Conservation (phyloP, 768 basidiomycete species). For the Lentinus brumalis region DNA sequence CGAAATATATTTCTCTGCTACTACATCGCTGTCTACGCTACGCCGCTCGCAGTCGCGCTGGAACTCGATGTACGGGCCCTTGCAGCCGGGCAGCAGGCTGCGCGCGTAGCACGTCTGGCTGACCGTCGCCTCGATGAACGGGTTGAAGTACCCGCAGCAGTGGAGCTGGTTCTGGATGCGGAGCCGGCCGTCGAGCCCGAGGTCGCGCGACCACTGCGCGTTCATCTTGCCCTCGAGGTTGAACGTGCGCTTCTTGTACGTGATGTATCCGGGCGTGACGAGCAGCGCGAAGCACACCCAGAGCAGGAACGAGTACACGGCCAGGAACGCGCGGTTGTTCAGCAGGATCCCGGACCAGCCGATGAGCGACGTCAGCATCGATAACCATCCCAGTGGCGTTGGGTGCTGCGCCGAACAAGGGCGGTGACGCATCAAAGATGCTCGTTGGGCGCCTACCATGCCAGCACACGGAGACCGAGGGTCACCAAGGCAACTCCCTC, state of each 20-base stretch:
- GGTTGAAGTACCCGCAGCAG: constrained; percentile 84
- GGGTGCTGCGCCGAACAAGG: no score
- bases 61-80: constrained; percentile 59
- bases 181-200: constrained; percentile 62
- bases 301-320: constrained; percentile 67
- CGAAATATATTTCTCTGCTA: no score
- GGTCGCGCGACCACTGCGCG: constrained; percentile 67
- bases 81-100: constrained; percentile 73
- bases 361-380: constrained; percentile 58
- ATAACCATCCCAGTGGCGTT: no score
- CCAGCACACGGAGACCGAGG: no score
- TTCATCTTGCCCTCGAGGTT: constrained; percentile 85
- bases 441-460: no score
- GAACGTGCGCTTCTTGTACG: constrained; percentile 74
- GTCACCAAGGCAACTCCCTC: no score
- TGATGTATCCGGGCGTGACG: constrained; percentile 74
- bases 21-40: no score
- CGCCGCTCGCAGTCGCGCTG: no score
- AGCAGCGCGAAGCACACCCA: constrained; percentile 76
- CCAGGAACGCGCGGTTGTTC: constrained; percentile 83
- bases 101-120: constrained; percentile 75
- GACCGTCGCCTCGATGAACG: constrained; percentile 78
- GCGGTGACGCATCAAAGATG: no score
- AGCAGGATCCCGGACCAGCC: constrained; percentile 82
- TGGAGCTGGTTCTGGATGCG: constrained; percentile 71